phyloP scores from a whole-genome alignment of 495 filamentous ascomycete species.

The Neurospora sp. region DNA sequence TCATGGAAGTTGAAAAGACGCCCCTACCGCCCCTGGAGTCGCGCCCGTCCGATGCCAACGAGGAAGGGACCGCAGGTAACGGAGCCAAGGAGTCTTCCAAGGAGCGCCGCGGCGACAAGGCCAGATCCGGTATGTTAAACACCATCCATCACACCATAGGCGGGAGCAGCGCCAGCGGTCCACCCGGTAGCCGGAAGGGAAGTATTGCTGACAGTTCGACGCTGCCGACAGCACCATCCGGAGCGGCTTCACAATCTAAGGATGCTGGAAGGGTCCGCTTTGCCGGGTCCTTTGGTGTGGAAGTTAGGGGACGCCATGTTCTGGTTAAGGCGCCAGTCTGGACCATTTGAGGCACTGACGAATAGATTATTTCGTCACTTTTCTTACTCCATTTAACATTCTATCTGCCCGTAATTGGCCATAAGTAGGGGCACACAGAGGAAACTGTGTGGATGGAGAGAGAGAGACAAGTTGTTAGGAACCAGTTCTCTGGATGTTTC shows the following conservation, averaged over 20 bases:
- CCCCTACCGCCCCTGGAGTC: conserved; percentile 59
- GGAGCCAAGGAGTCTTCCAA: conserved; percentile 34
- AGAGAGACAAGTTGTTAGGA: neutral
- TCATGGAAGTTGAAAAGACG: conserved; percentile 78
- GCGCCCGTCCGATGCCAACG: conserved; percentile 39
- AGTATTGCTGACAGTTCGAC: conserved; percentile 21
- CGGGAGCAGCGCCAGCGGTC: conserved; percentile 7
- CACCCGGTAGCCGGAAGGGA: conserved; percentile 26
- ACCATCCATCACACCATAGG: conserved; percentile 14
- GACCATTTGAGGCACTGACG: conserved; percentile 32
- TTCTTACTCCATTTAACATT: neutral
- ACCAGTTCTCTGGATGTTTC: neutral
- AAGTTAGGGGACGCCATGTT: conserved; percentile 75
- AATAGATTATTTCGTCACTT: neutral
- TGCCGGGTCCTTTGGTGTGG: conserved; percentile 74
- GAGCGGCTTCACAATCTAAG: conserved; percentile 24
- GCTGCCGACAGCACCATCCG: conserved; percentile 32
- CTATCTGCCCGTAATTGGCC: neutral
- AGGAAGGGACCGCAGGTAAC: conserved; percentile 32
- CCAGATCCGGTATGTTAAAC: conserved; percentile 28
- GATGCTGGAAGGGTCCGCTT: conserved; percentile 56
- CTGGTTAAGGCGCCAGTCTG: conserved; percentile 89
- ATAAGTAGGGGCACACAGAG: neutral
- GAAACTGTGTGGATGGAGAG: neutral
- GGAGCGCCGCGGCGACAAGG: conserved; percentile 30